Evolutionary conservation across 352 stramenopile species (phyloP), one percentile per base, ranked within the genome.

Genomic region (Phytophthora constricta): DNA sequence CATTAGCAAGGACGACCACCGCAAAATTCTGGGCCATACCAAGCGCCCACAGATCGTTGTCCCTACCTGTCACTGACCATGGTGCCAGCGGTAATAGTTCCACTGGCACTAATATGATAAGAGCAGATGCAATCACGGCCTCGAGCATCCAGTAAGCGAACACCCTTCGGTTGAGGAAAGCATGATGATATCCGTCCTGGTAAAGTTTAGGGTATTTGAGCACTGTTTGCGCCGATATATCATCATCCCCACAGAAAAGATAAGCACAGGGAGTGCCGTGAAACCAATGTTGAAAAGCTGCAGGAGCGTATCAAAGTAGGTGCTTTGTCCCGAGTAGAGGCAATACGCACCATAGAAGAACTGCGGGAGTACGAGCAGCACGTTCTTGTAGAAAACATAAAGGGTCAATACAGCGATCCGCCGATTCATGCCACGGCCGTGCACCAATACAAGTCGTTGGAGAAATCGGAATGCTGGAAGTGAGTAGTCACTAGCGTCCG

Each of bases 381-480:
- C 82, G 71, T 93, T 94, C 72, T 95, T 95, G 81, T 95, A 94
- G 68, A 95, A 95, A n/a, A 91, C 90, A 70, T 94, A 95, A 31
- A 91, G 68, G 34, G 85, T 90, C 25, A 95, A 61, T 42, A 86
- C 65, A 10, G 80, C 70, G 31, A 90, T 87, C 19, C 81, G 80
- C 3, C 84, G 68, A 51, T 92, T 88, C 79, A 89, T 96, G 47
- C 78, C 84, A 20, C 90, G 71, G 1, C 93, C 93, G 58, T 98
- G 90, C 9, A 97, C 87, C 3, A 97, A 62, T 22, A 97, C 72
- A 34, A 98, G 82, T 7, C 82, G 85, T 54, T 92, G 79, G 1
- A 98, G 66, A 47, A 89, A 93, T 11, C 84, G 76, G 66, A 98
- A 98, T 48, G 91, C 76, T 25, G 85, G 89, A 19, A 98, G 87